Conservation (phyloP, 2,329 filamentous ascomycete genomes). For the Neopestalotiopsis sp. region DNA sequence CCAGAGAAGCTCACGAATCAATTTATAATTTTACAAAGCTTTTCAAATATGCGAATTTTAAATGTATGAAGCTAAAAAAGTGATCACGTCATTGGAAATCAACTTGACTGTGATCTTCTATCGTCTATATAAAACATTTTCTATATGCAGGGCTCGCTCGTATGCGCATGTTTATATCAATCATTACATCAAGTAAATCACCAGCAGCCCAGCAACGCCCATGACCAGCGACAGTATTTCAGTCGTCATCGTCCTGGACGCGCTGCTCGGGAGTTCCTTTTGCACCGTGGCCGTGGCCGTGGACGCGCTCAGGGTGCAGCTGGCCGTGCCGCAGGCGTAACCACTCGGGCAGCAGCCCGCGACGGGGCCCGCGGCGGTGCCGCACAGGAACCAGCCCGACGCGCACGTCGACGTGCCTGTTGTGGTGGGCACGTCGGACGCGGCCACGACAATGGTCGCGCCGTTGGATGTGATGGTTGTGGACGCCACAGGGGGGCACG, state of each 20-base stretch:
- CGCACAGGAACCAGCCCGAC: conserved; percentile 77
- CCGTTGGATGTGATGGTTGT: conserved; percentile 72
- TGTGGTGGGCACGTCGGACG: conserved; percentile 48
- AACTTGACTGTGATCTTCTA: no score
- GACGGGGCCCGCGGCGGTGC: conserved; percentile 59
- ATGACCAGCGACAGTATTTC: not conserved
- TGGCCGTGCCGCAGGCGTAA: conserved; percentile 73
- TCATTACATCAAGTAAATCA: not conserved
- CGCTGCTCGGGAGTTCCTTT: conserved; percentile 51
- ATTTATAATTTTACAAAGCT: no score
- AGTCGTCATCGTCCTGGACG: not conserved
- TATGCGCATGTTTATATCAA: not conserved
- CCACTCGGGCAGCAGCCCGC: conserved; percentile 86
- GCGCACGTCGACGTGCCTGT: conserved; percentile 63
- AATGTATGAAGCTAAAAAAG: no score
- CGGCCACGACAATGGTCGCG: conserved; percentile 73
- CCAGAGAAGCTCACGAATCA: no score
- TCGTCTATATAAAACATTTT: not conserved
- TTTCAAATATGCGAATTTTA: no score
- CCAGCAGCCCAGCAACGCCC: not conserved
- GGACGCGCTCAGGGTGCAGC: conserved; percentile 65
- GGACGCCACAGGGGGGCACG: conserved; percentile 67
- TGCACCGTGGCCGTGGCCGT: conserved; percentile 61
- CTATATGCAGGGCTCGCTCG: not conserved
- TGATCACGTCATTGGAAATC: no score